These are phyloP conservation scores for Phytophthora parvispora DNA, from an alignment of 352 stramenopile species.

Conservation along the genomic window DNA sequence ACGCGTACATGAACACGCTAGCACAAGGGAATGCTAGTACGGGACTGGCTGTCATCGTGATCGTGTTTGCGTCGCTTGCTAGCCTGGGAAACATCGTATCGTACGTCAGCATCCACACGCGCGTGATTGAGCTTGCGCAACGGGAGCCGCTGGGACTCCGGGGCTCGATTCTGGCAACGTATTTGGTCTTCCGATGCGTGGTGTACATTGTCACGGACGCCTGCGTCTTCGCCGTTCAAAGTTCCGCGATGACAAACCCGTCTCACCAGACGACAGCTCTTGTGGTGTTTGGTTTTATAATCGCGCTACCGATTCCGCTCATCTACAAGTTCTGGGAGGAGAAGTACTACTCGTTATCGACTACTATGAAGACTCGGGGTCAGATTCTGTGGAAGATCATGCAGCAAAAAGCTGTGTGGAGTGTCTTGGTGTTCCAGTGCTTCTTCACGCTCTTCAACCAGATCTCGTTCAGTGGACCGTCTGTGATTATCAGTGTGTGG, in stretches of 20 bases:
- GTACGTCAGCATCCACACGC: constrained; percentile 51
- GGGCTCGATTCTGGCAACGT: constrained; percentile 48
- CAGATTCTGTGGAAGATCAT: constrained; percentile 64
- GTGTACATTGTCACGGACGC: constrained; percentile 29
- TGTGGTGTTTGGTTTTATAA: constrained; percentile 44
- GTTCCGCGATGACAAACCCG: neutral
- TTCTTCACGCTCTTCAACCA: constrained; percentile 54
- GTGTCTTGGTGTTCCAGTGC: constrained; percentile 47
- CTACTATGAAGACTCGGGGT: constrained; percentile 43
- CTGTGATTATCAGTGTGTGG: constrained; percentile 37
- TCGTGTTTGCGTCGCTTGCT: constrained; percentile 31
- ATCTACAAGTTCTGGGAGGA: constrained; percentile 54
- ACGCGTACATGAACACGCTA: constrained; percentile 27
- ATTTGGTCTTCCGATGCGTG: constrained; percentile 44
- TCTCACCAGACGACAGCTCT: constrained; percentile 24
- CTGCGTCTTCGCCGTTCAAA: constrained; percentile 19
- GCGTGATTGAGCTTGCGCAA: constrained; percentile 56
- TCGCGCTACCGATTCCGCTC: constrained; percentile 38
- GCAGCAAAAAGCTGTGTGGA: constrained; percentile 67
- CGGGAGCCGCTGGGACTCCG: constrained; percentile 44
- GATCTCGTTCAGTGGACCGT: constrained; percentile 42
- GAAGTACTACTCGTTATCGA: constrained; percentile 54
- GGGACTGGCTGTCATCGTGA: constrained; percentile 26
- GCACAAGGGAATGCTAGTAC: neutral
- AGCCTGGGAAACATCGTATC: constrained; percentile 41